Conservation (phyloP, 129 eudicot species). For the Gnaphalium uliginosum region DNA sequence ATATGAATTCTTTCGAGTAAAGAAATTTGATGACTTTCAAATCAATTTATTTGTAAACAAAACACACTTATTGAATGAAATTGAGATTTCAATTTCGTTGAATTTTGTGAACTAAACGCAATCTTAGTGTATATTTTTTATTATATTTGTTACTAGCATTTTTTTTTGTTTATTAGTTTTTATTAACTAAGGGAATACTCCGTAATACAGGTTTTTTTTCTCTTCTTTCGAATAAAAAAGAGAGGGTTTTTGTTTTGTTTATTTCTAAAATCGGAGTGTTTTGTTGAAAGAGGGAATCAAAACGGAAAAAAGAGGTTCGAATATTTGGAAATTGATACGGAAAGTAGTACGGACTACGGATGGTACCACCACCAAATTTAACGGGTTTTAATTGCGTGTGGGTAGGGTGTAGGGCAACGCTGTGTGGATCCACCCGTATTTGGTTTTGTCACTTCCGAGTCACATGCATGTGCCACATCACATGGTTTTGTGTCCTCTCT, state of each 20-base stretch:
- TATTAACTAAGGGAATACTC: too few species aligned
- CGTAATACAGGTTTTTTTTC: too few species aligned
- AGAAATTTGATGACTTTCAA: too few species aligned
- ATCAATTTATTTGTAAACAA: too few species aligned
- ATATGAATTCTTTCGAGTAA: too few species aligned
- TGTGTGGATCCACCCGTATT: slow-evolving; percentile 18
- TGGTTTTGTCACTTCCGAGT: slow-evolving; percentile 22
- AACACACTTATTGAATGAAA: too few species aligned
- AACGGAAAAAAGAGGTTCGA: background rate
- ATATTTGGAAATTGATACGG: slow-evolving; percentile 32
- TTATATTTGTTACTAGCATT: too few species aligned
- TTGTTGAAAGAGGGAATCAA: background rate
- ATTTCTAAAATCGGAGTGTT: background rate
- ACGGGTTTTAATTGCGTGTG: slow-evolving; percentile 20
- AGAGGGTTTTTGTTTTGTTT: background rate
- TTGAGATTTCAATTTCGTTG: too few species aligned
- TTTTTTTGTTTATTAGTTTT: too few species aligned
- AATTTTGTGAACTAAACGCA: too few species aligned
- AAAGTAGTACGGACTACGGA: slow-evolving; percentile 42
- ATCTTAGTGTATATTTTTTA: too few species aligned
- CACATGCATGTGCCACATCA: slow-evolving; percentile 30
- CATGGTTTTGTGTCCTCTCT: slow-evolving; percentile 27
- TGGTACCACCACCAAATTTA: slow-evolving; percentile 27
- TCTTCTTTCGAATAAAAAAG: too few species aligned
- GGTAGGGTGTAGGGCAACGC: slow-evolving; percentile 27